Evolutionary conservation across 2,329 filamentous ascomycete species (phyloP), one percentile per base, ranked within the genome.

Genomic region (Erysiphe pulchra): DNA sequence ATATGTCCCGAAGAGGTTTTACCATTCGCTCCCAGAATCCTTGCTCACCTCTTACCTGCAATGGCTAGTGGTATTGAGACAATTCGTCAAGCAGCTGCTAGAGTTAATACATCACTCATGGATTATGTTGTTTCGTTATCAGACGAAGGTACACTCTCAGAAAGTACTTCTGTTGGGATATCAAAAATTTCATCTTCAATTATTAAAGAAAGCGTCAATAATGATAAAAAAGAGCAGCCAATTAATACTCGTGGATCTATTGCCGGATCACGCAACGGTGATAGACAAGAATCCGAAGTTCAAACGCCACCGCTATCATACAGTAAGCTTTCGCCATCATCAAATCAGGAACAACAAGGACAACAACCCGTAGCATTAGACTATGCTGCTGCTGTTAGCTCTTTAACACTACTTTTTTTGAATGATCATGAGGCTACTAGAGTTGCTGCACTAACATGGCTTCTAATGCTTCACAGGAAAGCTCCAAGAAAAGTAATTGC

Each of bases 1-100:
- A 95, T 98, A 41, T 94, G 86, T 54, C 87, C 90, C 0, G 90
- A 94, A 58, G 90, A 98, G 56, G 92, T 98, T 4, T 69, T 98
- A 38, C 81, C 82, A 4, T 95, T 95, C 59, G 90, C 92, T 0
- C 92, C 92, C 18, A 82, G 84, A 53, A 77, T 98, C 30, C 65
- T 98, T 39, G 84, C 85, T 1, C 83, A 94, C 56, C 80, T 98
- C 47, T 70, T 98, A 28, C 92, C 90, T 14, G 85, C 86, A 28
- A 84, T 98, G 71, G 87, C 87, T 5, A 92, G 86, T 56, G 82
- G 80, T 45, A 80, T 90, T 12, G 86, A 95, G 52, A 75, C 78
- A 39, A 92, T 95, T 50, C 79, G 86, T 42, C 76, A 85, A 57
- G 85, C 86, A 42, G 90, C 90, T 14, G 80, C 77, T 39, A 75